Evolutionary conservation across 352 stramenopile genomes (phyloP), one percentile per base, ranked within the genome.

Genomic region (Phytophthora sansomeana): DNA sequence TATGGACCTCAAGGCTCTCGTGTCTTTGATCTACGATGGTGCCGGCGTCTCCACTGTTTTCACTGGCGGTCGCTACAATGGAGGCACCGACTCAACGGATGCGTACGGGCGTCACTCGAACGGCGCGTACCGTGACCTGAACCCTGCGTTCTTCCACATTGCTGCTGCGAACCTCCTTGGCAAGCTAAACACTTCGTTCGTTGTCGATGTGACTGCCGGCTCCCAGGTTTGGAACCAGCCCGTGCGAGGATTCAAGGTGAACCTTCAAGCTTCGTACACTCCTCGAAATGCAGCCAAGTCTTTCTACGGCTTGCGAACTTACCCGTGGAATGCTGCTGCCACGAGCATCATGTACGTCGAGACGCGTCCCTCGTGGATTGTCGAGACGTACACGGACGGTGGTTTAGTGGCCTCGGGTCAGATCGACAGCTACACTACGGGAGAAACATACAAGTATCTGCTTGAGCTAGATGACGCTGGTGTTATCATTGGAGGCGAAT

Each of bases 221-320:
- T 32, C 46, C 0, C 51, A 81, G 51, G 80, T 90, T n/a, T 90
- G 81, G 79, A 90, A 91, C 71, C 78, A 88, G 52, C 81, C 81
- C 7, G 70, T 91, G 38, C 63, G 58, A 26, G 71, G 63, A 49
- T 90, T 81, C 69, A 65, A 77, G 36, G 73, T 75, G 49, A 85
- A 83, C 57, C 54, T 77, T 35, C 56, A 78, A 28, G 65, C 66
- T 21, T 66, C 64, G 9, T 42, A 42, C 36, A 42, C 13, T 11
- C 49, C 86, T 50, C 58, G 67, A 13, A 60, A 78, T 6, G 60
- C 69, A 7, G 47, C 80, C 0, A 53, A 74, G 2, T 76, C 69
- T 2, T 68, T 81, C 44, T 89, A 80, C 48, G 67, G 67, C 17
- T 64, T 78, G 8, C 59, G 69, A 17, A 42, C 42, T 56, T 91